A percentile compares a stretch with the other conserved stretches of the same genome.
These are phyloP conservation scores for Phytophthora agathidicida DNA, from an alignment of 352 stramenopile species.

Conservation along the genomic window DNA sequence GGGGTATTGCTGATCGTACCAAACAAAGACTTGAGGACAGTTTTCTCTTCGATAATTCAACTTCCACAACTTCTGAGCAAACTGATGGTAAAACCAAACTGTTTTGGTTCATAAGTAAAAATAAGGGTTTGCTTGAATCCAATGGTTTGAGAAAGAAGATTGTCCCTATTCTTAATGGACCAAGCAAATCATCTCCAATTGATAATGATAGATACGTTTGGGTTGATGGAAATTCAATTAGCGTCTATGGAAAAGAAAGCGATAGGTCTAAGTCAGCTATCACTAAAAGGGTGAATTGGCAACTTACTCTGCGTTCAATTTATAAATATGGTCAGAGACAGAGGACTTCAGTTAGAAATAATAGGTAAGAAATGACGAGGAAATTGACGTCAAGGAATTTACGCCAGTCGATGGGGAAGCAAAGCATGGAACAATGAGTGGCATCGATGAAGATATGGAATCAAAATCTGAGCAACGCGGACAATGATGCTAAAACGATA, in stretches of 20 bases:
- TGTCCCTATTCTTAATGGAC: conserved; percentile 18
- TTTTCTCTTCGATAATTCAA: conserved; percentile 16
- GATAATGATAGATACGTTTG: conserved; percentile 23
- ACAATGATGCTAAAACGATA: conserved; percentile 29
- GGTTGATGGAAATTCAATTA: conserved; percentile 18
- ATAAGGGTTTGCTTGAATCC: conserved; percentile 16
- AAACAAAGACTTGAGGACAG: conserved; percentile 20
- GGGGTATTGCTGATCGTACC: conserved; percentile 1
- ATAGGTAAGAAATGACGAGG: conserved; percentile 2
- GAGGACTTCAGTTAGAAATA: conserved; percentile 5
- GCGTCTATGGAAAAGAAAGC: conserved; percentile 18
- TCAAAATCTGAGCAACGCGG: conserved; percentile 17
- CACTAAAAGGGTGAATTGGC: conserved; percentile 20
- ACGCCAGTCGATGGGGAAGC: conserved; percentile 8
- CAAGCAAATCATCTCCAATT: conserved; percentile 13
- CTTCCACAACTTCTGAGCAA: conserved; percentile 16
- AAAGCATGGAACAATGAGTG: conserved; percentile 14
- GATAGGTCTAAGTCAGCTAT: conserved; percentile 9
- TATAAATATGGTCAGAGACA: conserved; percentile 19
- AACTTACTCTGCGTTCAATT: conserved; percentile 20
- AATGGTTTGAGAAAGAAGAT: conserved; percentile 20
- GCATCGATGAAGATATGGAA: conserved; percentile 27
- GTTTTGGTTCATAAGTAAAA: conserved; percentile 14
- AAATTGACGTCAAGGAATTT: conserved; percentile 12
- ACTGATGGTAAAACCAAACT: conserved; percentile 11